Evolutionary conservation across 306 rosid species (phyloP).

Genomic region (Hippophae gyantsensis): DNA sequence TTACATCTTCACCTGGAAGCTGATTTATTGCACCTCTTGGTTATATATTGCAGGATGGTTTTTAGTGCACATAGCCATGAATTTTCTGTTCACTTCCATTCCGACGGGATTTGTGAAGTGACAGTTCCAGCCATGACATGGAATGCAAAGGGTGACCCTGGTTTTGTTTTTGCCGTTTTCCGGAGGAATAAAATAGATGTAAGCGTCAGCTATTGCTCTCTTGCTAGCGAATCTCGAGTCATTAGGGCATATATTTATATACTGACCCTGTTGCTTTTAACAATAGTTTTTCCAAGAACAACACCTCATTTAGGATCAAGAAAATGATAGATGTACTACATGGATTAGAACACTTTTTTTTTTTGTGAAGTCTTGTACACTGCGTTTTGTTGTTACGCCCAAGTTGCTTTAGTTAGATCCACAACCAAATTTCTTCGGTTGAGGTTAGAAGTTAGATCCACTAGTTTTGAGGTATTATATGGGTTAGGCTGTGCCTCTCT

Average conservation of each 20-base stretch:
- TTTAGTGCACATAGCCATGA: slow-evolving; percentile 51
- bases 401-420: too few relatives aligned
- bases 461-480: too few relatives aligned
- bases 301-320: slow-evolving; percentile 13
- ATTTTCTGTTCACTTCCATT: slow-evolving; percentile 35
- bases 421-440: too few relatives aligned
- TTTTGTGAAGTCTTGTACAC: too few relatives aligned
- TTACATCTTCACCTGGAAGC: slow-evolving; percentile 2
- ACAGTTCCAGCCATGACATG: slow-evolving; percentile 68
- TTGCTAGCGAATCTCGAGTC: slow-evolving; percentile 50
- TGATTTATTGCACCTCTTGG: slow-evolving; percentile 3
- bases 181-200: slow-evolving; percentile 37
- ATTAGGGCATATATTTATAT: slow-evolving; percentile 28
- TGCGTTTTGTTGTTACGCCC: too few relatives aligned
- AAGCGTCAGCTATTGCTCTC: slow-evolving; percentile 50
- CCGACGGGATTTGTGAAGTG: slow-evolving; percentile 49
- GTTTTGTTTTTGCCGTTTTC: slow-evolving; percentile 56
- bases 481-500: too few relatives aligned
- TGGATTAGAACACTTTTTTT: background rate
- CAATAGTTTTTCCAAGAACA: slow-evolving; percentile 6
- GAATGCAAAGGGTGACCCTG: slow-evolving; percentile 62
- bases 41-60: slow-evolving; percentile 35
- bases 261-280: slow-evolving; percentile 20
- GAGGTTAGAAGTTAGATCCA: too few relatives aligned
- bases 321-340: background rate